Conservation (phyloP, 202 grass and related monocot species). For the Sporobolus alterniflorus region DNA sequence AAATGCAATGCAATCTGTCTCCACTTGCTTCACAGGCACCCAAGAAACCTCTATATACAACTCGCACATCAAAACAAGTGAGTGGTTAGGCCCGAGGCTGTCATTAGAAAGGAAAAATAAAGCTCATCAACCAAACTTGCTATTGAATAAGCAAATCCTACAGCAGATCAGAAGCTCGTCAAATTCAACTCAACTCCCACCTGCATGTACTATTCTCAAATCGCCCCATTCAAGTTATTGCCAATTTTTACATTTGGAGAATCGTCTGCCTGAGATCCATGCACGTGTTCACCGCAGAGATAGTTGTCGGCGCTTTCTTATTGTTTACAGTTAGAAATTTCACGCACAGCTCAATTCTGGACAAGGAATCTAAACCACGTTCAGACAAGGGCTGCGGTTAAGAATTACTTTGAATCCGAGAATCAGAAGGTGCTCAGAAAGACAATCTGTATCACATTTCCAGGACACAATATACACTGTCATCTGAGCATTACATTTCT, state of each 20-base stretch:
- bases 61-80: constrained; percentile 14
- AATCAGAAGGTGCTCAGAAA: constrained; percentile 42
- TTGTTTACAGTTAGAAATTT: constrained; percentile 22
- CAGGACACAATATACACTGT: constrained; percentile 43
- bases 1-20: neutral
- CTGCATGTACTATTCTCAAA: constrained; percentile 23
- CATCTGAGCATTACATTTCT: constrained; percentile 48
- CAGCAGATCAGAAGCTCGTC: constrained; percentile 15
- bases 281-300: constrained; percentile 28
- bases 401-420: constrained; percentile 21
- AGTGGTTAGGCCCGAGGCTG: neutral
- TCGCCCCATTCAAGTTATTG: constrained; percentile 14
- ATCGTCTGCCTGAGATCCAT: constrained; percentile 24
- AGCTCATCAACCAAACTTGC: constrained; percentile 9
- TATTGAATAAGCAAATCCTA: constrained; percentile 15
- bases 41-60: constrained; percentile 8
- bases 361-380: constrained; percentile 7
- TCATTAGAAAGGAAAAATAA: neutral
- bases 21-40: constrained; percentile 2
- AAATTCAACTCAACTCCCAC: constrained; percentile 35
- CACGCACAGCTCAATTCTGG: constrained; percentile 7
- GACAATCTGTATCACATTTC: constrained; percentile 47
- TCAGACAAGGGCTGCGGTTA: constrained; percentile 11
- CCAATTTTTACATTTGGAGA: constrained; percentile 23
- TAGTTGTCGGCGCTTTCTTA: neutral